phyloP scores from a whole-genome alignment of 1,284 basidiomycete species.

The Tilletia walkeri region DNA sequence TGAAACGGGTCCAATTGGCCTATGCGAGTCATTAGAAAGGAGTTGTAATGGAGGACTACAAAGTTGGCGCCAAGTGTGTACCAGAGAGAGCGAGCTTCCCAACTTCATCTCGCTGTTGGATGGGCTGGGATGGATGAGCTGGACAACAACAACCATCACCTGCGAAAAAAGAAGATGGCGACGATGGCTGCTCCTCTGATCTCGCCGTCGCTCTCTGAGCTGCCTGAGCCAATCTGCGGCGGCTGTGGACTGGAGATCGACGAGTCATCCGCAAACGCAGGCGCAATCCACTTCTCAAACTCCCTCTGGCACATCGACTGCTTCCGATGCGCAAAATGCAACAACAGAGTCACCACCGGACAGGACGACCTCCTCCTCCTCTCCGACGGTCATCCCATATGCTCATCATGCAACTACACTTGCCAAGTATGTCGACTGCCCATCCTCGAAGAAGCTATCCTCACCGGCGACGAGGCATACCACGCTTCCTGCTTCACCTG shows the following conservation, averaged over 20 bases:
- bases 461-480: conserved; percentile 96
- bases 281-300: conserved; percentile 47
- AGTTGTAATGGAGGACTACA: too few relatives aligned
- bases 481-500: conserved; percentile 99
- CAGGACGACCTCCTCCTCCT: conserved; percentile 85
- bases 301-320: conserved; percentile 50
- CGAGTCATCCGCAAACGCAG: conserved; percentile 43
- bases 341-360: conserved; percentile 68
- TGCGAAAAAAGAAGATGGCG: too few relatives aligned
- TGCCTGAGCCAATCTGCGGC: conserved; percentile 46
- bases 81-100: too few relatives aligned
- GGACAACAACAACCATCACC: too few relatives aligned
- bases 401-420: conserved; percentile 90
- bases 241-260: conserved; percentile 43
- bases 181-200: too few relatives aligned
- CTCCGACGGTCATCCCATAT: conserved; percentile 94
- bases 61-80: too few relatives aligned
- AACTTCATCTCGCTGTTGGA: too few relatives aligned
- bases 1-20: too few relatives aligned
- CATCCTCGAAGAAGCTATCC: conserved; percentile 68
- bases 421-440: conserved; percentile 50
- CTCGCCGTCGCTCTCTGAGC: conserved; percentile 25
- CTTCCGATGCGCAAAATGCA: conserved; percentile 56
- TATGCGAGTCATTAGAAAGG: too few relatives aligned
- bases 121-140: too few relatives aligned